phyloP scores from a whole-genome alignment of 2,329 filamentous ascomycete genomes.

The Apiospora marii region DNA sequence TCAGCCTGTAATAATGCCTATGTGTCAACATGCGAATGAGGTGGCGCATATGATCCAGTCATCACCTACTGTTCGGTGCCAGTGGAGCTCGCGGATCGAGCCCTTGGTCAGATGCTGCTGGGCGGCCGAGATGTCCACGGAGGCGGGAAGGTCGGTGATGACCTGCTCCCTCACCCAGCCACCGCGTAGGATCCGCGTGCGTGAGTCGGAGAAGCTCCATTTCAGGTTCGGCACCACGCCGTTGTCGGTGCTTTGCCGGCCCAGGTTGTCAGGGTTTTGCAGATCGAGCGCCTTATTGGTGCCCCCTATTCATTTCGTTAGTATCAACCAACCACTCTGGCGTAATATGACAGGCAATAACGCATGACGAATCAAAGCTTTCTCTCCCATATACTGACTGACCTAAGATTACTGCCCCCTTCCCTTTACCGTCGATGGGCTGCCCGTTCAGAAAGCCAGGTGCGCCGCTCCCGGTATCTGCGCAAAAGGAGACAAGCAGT shows the following conservation, averaged over 20 bases:
- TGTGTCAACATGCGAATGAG: background rate
- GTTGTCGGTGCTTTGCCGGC: conserved; percentile 66
- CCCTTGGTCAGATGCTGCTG: conserved; percentile 75
- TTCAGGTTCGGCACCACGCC: conserved; percentile 73
- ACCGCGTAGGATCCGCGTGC: conserved; percentile 66
- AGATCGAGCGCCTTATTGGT: conserved; percentile 69
- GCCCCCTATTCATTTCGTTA: conserved; percentile 55
- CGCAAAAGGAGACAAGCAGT: background rate
- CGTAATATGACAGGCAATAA: no score
- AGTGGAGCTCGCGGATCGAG: conserved; percentile 71
- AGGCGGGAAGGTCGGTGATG: conserved; percentile 70
- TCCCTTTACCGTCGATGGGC: conserved; percentile 63
- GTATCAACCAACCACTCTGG: background rate
- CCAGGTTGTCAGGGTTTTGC: conserved; percentile 70
- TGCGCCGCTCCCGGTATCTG: conserved; percentile 20
- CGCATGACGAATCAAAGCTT: no score
- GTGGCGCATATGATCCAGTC: background rate
- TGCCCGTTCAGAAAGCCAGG: conserved; percentile 58
- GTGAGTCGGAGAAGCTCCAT: conserved; percentile 74
- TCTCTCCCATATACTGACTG: background rate
- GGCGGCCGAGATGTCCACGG: conserved; percentile 71
- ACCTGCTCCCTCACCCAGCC: conserved; percentile 74
- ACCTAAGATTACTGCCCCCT: conserved; percentile 67
- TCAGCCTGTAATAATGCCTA: conserved; percentile 57
- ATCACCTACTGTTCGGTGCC: conserved; percentile 67